A percentile compares a stretch with the other conserved stretches of the same genome.
Conservation (phyloP, 805 yeast species). For the Pichia heedii region DNA sequence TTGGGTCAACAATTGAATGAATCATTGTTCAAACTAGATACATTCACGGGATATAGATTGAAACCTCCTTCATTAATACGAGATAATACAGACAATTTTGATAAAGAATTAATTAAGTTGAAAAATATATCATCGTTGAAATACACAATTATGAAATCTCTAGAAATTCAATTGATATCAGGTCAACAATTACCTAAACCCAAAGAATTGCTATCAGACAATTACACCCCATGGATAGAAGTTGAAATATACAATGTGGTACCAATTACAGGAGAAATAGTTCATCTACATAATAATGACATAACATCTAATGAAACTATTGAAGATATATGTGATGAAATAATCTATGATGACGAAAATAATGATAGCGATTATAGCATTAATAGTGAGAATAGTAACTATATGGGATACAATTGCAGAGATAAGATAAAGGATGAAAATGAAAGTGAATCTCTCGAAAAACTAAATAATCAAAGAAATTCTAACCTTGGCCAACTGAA, state of each 20-base stretch:
- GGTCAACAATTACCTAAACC: conserved; percentile 82
- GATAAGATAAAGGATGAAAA: background rate
- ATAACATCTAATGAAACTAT: background rate
- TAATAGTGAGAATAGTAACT: no score
- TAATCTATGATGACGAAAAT: no score
- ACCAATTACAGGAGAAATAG: conserved; percentile 11
- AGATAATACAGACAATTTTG: background rate
- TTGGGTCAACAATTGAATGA: conserved; percentile 82
- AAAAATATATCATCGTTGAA: conserved; percentile 4
- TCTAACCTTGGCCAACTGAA: conserved; percentile 3
- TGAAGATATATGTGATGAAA: background rate
- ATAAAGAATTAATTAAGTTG: background rate
- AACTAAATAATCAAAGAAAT: no score
- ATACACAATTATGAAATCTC: conserved; percentile 7
- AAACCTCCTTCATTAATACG: conserved; percentile 45
- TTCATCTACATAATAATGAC: background rate
- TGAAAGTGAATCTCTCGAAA: no score
- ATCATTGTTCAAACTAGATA: conserved; percentile 56
- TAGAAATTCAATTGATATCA: conserved; percentile 50
- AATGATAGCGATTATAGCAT: no score
- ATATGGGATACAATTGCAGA: no score
- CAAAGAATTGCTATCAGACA: conserved; percentile 30
- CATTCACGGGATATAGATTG: conserved; percentile 61
- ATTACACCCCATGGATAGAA: conserved; percentile 52
- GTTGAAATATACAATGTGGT: conserved; percentile 48